Base-by-base conservation (phyloP, 164 flowering plant species). In the Tetracentron sinense region DNA sequence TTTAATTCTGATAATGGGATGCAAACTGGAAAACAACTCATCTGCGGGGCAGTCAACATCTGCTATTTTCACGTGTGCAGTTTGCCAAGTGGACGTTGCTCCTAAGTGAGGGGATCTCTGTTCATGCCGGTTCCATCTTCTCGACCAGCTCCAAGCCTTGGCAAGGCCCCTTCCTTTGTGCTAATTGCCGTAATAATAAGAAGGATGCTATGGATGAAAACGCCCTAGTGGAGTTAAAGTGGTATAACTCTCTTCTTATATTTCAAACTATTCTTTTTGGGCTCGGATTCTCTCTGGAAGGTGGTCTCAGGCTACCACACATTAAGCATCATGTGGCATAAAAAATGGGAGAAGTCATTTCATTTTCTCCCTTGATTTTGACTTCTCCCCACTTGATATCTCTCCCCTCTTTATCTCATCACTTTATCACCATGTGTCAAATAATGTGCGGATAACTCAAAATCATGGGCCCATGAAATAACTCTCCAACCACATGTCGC, bases 101-200 rank as follows among this genome's bases (percentile, higher is more conserved):
- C 87, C 97, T n/a, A 5, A 87, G 85, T 30, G 97, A 89, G 70
- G 96, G 97, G 51, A 81, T 91, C 29, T 87, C 97, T 4, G 96
- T 89, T 52, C 90, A 88, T 65, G 90, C 97, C 31, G 97, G 97
- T 64, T 76, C 85, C 61, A 85, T 91, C 70, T 91, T 91, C 83
- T 88, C 97, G 22, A 84, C 82, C 53, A 83, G 90, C 67, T 72
- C 90, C 54, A 91, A 79, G 67, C 93, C 97, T 0, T 91, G 97
- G 97, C 83, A 91, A 76, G 97, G 97, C 27, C 97, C 97, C 27
- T 92, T 92, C 65, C 89, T 92, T 3, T 89, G 96, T 59, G 76
- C 76, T 3, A 86, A 74, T 53, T 85, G 90, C 60, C 81, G 89
- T 3, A 76, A 82, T n/a, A n/a, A n/a, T 54, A 85, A 88, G 79